These are phyloP conservation scores for Phascolomyces articulosus DNA, from an alignment of 371 early-diverging fungal genomes.

Conservation along the genomic window DNA sequence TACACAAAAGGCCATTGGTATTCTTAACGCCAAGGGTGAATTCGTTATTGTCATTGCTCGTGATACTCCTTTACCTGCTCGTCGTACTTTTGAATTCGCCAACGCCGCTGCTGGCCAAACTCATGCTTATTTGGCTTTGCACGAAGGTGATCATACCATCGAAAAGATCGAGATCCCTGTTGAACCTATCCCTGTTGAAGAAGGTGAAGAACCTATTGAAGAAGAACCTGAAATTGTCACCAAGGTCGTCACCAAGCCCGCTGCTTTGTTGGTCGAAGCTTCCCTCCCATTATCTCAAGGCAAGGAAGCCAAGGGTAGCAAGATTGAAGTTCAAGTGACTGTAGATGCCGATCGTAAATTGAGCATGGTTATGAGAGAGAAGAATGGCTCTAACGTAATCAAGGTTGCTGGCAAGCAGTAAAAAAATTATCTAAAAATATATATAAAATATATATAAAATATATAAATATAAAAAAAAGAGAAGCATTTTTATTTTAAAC, in stretches of 20 bases:
- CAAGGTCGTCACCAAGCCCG: slow-evolving; percentile 57
- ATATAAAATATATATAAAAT: too few species aligned
- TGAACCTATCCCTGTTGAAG: slow-evolving; percentile 57
- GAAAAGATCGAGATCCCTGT: slow-evolving; percentile 63
- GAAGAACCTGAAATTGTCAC: slow-evolving; percentile 54
- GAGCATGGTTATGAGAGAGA: slow-evolving; percentile 60
- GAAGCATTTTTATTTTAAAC: neutral
- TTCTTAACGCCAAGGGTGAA: slow-evolving; percentile 70
- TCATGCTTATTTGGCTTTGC: slow-evolving; percentile 80
- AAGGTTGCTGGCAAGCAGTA: slow-evolving; percentile 36
- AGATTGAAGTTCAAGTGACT: slow-evolving; percentile 64
- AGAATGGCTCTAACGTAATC: slow-evolving; percentile 58
- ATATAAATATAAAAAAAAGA: too few species aligned
- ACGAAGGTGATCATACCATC: slow-evolving; percentile 73
- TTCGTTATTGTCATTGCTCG: slow-evolving; percentile 81
- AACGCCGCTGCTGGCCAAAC: slow-evolving; percentile 69
- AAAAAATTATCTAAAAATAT: too few species aligned
- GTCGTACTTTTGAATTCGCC: slow-evolving; percentile 76
- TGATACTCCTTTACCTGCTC: slow-evolving; percentile 86
- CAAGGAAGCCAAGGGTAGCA: slow-evolving; percentile 51
- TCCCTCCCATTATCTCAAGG: slow-evolving; percentile 56
- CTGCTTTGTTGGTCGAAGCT: slow-evolving; percentile 59
- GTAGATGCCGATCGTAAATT: slow-evolving; percentile 56
- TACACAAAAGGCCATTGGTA: slow-evolving; percentile 78
- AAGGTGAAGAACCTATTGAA: slow-evolving; percentile 55